Conservation (phyloP, 83 land plant species). For the Picea mariana region DNA sequence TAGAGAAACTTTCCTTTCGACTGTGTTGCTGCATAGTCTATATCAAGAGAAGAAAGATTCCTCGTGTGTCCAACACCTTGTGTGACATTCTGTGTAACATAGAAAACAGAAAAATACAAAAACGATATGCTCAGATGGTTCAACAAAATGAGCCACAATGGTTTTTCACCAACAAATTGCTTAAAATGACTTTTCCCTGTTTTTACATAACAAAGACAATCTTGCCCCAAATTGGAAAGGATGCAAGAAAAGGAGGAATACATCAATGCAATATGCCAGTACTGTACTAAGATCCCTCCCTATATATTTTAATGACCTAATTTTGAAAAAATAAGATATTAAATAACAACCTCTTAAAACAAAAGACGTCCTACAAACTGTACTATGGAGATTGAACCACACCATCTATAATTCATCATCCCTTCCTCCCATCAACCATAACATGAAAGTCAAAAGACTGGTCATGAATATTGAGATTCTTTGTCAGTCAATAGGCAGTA, state of each 20-base stretch:
- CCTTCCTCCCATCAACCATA: neutral
- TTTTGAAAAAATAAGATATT: neutral
- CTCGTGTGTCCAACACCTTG: conserved; percentile 44
- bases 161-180: neutral
- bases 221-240: neutral
- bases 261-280: neutral
- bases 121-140: neutral
- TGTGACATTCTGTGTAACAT: neutral
- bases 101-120: neutral
- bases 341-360: neutral
- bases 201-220: neutral
- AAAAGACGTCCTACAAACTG: no score
- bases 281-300: neutral
- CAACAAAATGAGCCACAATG: neutral
- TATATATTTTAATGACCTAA: neutral
- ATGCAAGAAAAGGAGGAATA: neutral
- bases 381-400: no score
- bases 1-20: conserved; percentile 18
- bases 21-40: conserved; percentile 33
- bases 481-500: neutral
- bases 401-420: no score
- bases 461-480: neutral
- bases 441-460: neutral
- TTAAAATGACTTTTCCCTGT: neutral
- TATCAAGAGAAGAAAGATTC: conserved; percentile 34